Percentiles rank a stretch among this genome's conserved stretches.
phyloP scores from a whole-genome alignment of 75 land plant genomes.

The Pinus taeda region DNA sequence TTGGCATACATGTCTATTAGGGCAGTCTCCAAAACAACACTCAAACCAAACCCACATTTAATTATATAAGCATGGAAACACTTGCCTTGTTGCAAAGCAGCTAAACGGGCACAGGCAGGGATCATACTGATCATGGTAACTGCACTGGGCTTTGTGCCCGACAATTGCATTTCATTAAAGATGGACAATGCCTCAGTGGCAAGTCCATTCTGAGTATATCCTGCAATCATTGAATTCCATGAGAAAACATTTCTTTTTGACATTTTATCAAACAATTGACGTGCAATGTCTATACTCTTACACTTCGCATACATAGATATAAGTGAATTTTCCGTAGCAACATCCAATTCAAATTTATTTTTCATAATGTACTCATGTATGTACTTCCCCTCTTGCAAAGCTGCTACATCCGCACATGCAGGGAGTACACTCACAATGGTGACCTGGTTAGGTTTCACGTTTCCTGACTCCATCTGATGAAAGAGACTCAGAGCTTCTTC shows the following conservation, averaged over 20 bases:
- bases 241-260: slow-evolving; percentile 8
- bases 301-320: slow-evolving; percentile 18
- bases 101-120: slow-evolving; percentile 28
- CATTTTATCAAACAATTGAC: slow-evolving; percentile 11
- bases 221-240: slow-evolving; percentile 25
- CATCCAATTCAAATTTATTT: not conserved
- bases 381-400: slow-evolving; percentile 15
- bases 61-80: slow-evolving; percentile 25
- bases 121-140: slow-evolving; percentile 23
- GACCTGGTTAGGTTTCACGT: slow-evolving; percentile 13
- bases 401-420: slow-evolving; percentile 13
- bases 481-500: slow-evolving; percentile 21
- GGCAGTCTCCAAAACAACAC: slow-evolving; percentile 25
- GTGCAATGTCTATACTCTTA: slow-evolving; percentile 14
- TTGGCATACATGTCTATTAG: slow-evolving; percentile 30
- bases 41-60: slow-evolving; percentile 11
- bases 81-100: slow-evolving; percentile 30
- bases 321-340: not conserved
- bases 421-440: slow-evolving; percentile 17
- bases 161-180: slow-evolving; percentile 27
- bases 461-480: slow-evolving; percentile 2
- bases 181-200: slow-evolving; percentile 13
- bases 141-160: slow-evolving; percentile 20
- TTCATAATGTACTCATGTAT: slow-evolving; percentile 10
- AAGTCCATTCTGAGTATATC: slow-evolving; percentile 14